Evolutionary conservation across 129 eudicot genomes (phyloP).

Genomic region (Solidago caesia): DNA sequence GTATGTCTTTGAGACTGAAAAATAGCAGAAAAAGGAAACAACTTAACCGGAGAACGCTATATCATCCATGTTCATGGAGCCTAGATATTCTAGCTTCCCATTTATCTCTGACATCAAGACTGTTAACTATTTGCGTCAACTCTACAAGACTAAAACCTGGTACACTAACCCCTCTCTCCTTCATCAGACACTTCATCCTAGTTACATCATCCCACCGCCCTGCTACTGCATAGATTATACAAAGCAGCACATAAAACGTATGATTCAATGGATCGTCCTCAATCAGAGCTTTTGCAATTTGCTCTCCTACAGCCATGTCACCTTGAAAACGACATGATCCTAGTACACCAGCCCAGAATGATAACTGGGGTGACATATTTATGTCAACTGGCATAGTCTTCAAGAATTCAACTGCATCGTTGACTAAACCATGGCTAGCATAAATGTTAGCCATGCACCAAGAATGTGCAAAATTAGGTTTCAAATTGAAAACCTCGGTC

Average conservation of each 20-base stretch:
- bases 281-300: conserved; percentile 60
- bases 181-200: conserved; percentile 57
- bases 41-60: conserved; percentile 1
- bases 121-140: conserved; percentile 63
- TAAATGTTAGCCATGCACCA: conserved; percentile 94
- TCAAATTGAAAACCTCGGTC: conserved; percentile 49
- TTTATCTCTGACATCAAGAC: conserved; percentile 39
- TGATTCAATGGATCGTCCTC: conserved; percentile 56
- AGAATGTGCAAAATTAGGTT: conserved; percentile 76
- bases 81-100: conserved; percentile 26
- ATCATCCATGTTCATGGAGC: conserved; percentile 22
- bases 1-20: neutral
- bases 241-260: conserved; percentile 49
- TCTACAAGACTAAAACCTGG: conserved; percentile 68
- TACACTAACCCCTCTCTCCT: conserved; percentile 44
- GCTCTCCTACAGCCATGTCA: conserved; percentile 54
- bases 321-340: conserved; percentile 70
- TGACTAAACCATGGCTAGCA: conserved; percentile 57
- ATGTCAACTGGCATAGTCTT: conserved; percentile 46
- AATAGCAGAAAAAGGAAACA: neutral
- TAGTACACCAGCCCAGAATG: conserved; percentile 61
- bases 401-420: conserved; percentile 57
- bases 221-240: conserved; percentile 66
- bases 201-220: conserved; percentile 84
- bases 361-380: conserved; percentile 42